phyloP scores from a whole-genome alignment of 2,329 filamentous ascomycete species.

The Ascochyta viciae-villosae region DNA sequence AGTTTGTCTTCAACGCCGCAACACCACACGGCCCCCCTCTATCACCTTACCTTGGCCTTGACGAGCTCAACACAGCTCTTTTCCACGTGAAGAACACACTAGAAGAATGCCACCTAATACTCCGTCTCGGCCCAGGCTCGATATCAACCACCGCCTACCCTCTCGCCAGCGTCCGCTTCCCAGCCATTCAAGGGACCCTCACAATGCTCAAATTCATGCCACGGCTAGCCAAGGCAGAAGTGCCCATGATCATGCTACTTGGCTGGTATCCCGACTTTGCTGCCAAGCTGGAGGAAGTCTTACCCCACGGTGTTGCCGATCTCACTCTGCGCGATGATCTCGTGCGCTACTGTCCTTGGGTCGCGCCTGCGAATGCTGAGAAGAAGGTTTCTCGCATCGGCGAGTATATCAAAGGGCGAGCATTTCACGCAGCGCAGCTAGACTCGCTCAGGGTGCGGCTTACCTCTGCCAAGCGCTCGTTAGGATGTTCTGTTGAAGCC shows the following conservation, averaged over 20 bases:
- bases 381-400: conserved; percentile 27
- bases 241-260: conserved; percentile 33
- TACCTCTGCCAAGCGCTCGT: conserved; percentile 21
- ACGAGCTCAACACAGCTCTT: conserved; percentile 31
- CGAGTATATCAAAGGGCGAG: conserved; percentile 26
- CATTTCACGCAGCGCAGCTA: conserved; percentile 23
- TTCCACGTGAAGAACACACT: conserved; percentile 25
- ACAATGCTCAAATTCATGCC: conserved; percentile 30
- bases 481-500: conserved; percentile 23
- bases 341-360: conserved; percentile 30
- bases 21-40: conserved; percentile 16
- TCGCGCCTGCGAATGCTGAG: conserved; percentile 22
- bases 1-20: conserved; percentile 26
- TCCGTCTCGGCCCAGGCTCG: conserved; percentile 29
- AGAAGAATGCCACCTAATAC: conserved; percentile 25
- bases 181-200: conserved; percentile 30
- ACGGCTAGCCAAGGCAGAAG: conserved; percentile 20
- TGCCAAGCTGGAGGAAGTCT: conserved; percentile 26
- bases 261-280: conserved; percentile 32
- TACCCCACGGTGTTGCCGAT: conserved; percentile 20
- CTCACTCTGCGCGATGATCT: conserved; percentile 33
- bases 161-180: conserved; percentile 26
- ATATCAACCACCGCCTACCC: conserved; percentile 26
- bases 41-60: conserved; percentile 27
- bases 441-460: conserved; percentile 23